These are phyloP conservation scores for Globisporangium rhizosaccharum DNA, from an alignment of 352 stramenopile species.

Conservation along the genomic window DNA sequence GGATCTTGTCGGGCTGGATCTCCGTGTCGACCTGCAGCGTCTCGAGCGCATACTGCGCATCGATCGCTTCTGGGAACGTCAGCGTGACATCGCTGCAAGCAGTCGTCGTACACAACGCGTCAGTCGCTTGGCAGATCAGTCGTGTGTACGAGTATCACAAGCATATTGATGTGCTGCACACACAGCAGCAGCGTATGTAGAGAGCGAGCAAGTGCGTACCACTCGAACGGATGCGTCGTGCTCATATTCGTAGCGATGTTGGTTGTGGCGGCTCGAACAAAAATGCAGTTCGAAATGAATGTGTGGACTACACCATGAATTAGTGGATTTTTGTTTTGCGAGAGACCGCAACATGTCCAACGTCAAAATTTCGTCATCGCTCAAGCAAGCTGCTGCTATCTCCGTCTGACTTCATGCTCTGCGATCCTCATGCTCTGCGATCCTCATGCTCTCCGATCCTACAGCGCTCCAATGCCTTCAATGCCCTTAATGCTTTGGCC, in stretches of 20 bases:
- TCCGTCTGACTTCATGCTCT: no score
- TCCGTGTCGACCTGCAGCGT: slow-evolving; percentile 86
- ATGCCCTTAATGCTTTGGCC: no score
- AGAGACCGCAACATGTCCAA: no score
- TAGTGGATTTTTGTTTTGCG: not conserved
- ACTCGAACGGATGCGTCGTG: slow-evolving; percentile 71
- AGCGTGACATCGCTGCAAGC: slow-evolving; percentile 48
- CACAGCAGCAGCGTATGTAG: not conserved
- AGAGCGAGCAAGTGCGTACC: slow-evolving; percentile 29
- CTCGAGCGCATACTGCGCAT: slow-evolving; percentile 65
- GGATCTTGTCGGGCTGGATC: slow-evolving; percentile 84
- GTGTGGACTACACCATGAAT: not conserved
- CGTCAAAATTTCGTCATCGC: no score
- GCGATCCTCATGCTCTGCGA: no score
- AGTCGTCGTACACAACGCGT: not conserved
- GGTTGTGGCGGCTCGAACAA: not conserved
- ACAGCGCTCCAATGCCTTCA: no score
- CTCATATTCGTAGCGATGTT: slow-evolving; percentile 23
- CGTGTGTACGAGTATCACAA: no score
- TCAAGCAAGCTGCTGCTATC: no score
- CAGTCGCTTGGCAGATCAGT: not conserved
- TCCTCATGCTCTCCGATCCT: no score
- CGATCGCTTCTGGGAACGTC: slow-evolving; percentile 55
- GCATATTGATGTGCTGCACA: no score
- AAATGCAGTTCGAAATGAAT: not conserved